These are phyloP conservation scores for Talaromyces sp. DNA, from an alignment of 2,329 filamentous ascomycete genomes.

Conservation along the genomic window DNA sequence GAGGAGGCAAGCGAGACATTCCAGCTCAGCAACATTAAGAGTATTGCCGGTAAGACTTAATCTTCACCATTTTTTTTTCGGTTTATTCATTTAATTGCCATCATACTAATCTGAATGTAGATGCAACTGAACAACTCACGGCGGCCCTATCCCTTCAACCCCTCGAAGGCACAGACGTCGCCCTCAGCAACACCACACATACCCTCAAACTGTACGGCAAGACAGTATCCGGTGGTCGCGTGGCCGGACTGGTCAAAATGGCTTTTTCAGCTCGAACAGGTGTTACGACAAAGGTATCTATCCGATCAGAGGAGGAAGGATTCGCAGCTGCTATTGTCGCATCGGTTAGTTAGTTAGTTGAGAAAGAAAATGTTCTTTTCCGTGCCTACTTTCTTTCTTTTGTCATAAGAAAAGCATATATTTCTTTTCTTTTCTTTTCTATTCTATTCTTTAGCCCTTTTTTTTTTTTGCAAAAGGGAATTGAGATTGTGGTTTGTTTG, in stretches of 20 bases:
- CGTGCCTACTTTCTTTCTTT: too few relatives aligned
- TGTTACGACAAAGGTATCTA: constrained; percentile 91
- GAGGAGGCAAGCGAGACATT: constrained; percentile 89
- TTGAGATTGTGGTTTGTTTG: constrained; percentile 1
- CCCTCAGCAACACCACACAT: constrained; percentile 82
- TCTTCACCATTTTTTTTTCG: too few relatives aligned
- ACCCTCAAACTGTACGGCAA: constrained; percentile 95
- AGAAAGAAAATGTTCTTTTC: not conserved
- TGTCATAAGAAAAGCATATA: not conserved
- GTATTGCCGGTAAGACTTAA: constrained; percentile 70
- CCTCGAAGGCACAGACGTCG: constrained; percentile 88
- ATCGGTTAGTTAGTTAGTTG: constrained; percentile 71
- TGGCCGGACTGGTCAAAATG: constrained; percentile 85
- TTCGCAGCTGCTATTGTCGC: constrained; percentile 79
- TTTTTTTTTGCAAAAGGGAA: not conserved
- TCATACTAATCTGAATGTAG: constrained; percentile 40
- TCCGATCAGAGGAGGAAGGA: constrained; percentile 86
- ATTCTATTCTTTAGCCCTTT: not conserved
- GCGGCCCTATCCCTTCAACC: constrained; percentile 86
- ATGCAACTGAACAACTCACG: constrained; percentile 86
- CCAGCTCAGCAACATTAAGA: constrained; percentile 81
- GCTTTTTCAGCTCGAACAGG: constrained; percentile 88
- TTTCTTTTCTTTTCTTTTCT: not conserved
- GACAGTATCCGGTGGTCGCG: constrained; percentile 82
- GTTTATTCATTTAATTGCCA: not conserved